These are phyloP conservation scores for Oenanthe javanica DNA, from an alignment of 140 eudicot genomes.

Conservation along the genomic window DNA sequence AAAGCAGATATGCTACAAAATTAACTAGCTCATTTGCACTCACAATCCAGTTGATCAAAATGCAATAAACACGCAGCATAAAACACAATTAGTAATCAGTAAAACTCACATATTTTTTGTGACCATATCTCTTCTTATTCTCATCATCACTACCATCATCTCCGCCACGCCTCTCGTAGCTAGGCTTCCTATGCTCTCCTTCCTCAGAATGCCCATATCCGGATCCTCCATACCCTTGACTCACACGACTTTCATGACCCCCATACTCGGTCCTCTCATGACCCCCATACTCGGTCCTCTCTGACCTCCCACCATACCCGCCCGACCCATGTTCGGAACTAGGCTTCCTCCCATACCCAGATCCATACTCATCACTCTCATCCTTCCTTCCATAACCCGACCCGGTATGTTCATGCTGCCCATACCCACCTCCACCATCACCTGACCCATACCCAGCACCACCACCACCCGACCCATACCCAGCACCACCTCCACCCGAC, in stretches of 20 bases:
- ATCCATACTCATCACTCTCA: slow-evolving; percentile 20
- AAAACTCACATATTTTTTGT: slow-evolving; percentile 65
- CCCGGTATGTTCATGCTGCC: slow-evolving; percentile 27
- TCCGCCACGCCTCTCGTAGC: slow-evolving; percentile 48
- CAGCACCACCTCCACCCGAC: slow-evolving; percentile 35
- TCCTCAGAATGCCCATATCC: slow-evolving; percentile 53
- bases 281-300: slow-evolving; percentile 28
- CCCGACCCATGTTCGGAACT: slow-evolving; percentile 24
- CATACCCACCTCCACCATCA: slow-evolving; percentile 36
- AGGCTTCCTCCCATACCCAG: slow-evolving; percentile 27
- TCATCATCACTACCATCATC: slow-evolving; percentile 21
- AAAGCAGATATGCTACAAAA: no score
- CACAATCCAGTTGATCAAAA: not conserved
- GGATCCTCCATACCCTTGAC: slow-evolving; percentile 11
- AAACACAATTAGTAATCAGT: no score
- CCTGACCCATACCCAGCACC: slow-evolving; percentile 40
- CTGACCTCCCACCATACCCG: slow-evolving; percentile 23
- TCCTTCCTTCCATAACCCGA: slow-evolving; percentile 44
- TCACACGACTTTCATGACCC: slow-evolving; percentile 4
- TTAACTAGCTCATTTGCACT: not conserved
- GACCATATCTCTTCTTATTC: slow-evolving; percentile 30
- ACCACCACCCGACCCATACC: slow-evolving; percentile 21
- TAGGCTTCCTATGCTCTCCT: slow-evolving; percentile 49
- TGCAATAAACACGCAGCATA: not conserved
- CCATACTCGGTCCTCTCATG: slow-evolving; percentile 19